A percentile compares a stretch with the other conserved stretches of the same genome.
Evolutionary conservation across 306 rosid species (phyloP).

Genomic region (Benincasa hispida): DNA sequence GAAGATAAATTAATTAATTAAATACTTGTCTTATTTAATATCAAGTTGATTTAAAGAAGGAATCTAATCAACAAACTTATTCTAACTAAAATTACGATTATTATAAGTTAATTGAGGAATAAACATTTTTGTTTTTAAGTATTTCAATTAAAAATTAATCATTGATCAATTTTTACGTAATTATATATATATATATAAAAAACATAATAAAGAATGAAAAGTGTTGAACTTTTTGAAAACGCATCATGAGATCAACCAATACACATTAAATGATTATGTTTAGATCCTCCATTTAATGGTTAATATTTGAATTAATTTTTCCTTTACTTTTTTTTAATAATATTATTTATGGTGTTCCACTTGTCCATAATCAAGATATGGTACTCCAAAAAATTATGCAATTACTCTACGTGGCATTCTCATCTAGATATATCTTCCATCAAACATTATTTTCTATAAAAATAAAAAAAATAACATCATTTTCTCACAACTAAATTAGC

Average conservation of each 20-base stretch:
- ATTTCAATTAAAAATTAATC: background rate
- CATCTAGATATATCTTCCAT: background rate
- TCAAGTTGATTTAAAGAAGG: background rate
- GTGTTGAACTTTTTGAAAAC: background rate
- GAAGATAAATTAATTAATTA: background rate
- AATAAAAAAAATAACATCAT: too few relatives aligned
- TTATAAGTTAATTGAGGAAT: background rate
- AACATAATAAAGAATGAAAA: background rate
- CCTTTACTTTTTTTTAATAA: too few relatives aligned
- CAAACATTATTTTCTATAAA: too few relatives aligned
- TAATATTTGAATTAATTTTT: background rate
- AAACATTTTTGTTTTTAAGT: background rate
- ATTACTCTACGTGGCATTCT: background rate
- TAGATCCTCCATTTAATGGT: background rate
- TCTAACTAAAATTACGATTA: background rate
- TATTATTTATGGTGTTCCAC: background rate
- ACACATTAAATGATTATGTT: background rate
- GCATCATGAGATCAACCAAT: background rate
- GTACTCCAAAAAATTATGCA: background rate
- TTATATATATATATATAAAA: background rate
- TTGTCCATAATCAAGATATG: background rate
- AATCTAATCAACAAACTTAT: background rate
- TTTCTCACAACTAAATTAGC: too few relatives aligned
- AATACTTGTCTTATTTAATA: background rate
- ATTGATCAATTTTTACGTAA: background rate